A percentile compares a stretch with the other conserved stretches of the same genome.
These are phyloP conservation scores for Saxophila tyrrhenica DNA, from an alignment of 495 filamentous ascomycete species.

Conservation along the genomic window DNA sequence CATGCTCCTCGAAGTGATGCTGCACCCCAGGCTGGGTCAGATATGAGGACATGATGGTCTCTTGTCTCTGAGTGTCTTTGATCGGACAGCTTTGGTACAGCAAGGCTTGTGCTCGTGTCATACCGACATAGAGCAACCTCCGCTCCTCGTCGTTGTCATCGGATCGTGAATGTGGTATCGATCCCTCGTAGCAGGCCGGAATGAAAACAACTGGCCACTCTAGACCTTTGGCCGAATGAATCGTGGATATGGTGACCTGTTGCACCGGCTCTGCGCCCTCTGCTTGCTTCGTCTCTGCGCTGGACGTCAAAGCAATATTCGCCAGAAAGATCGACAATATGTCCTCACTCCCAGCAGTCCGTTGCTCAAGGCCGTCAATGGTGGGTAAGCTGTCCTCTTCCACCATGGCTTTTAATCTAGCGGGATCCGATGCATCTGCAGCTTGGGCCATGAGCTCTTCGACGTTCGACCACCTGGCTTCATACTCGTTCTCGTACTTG, in stretches of 20 bases:
- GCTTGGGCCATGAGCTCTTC: conserved; percentile 75
- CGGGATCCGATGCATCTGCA: conserved; percentile 45
- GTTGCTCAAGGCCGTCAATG: conserved; percentile 65
- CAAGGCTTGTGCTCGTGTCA: conserved; percentile 86
- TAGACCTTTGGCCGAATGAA: conserved; percentile 91
- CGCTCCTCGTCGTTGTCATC: conserved; percentile 88
- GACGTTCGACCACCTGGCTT: conserved; percentile 82
- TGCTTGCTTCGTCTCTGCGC: conserved; percentile 50
- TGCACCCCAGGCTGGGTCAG: conserved; percentile 40
- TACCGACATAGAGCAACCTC: conserved; percentile 87
- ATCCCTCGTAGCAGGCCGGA: conserved; percentile 79
- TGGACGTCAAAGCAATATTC: conserved; percentile 69
- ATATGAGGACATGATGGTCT: conserved; percentile 54
- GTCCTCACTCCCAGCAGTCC: conserved; percentile 48
- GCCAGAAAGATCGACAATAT: conserved; percentile 71
- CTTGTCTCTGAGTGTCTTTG: conserved; percentile 50
- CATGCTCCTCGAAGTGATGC: conserved; percentile 43
- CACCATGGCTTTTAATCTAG: conserved; percentile 33
- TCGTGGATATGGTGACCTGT: conserved; percentile 86
- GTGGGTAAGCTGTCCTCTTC: conserved; percentile 62
- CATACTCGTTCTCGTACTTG: conserved; percentile 57
- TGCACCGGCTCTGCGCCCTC: conserved; percentile 39
- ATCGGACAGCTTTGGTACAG: conserved; percentile 83
- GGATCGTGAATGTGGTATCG: conserved; percentile 84
- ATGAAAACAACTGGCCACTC: conserved; percentile 98